Evolutionary conservation across 805 yeast genomes (phyloP), one percentile per base, ranked within the genome.

Genomic region (Priceomyces carsonii): DNA sequence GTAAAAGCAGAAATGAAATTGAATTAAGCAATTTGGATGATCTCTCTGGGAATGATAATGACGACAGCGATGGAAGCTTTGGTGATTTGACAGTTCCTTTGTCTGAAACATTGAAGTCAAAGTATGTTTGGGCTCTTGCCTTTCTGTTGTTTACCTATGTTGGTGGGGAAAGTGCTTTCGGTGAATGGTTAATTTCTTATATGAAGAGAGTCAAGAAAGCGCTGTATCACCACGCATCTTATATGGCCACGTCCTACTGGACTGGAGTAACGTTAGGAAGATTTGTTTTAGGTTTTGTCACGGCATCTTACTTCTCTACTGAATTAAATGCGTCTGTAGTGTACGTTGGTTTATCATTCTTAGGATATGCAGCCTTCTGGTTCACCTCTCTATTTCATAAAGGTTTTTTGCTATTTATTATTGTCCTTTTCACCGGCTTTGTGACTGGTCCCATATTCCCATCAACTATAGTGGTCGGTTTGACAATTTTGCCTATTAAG

Each of bases 381-480:
- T 20, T 56, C 2, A 22, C 51, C 10, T 40, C 55, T 18, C 36
- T 49, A 25, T 6, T 62, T 1, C 57, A 67, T 1, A 47, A 68
- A 5, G 19, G 63, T 0, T 49, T 63, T 18, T 7, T 69, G 1
- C 61, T 71, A 25, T 63, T 61, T 21, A 36, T 61, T 0, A 47
- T 61, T 2, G 69, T 71, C 3, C 63, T 67, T 25, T 4, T 65
- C 8, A 55, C 71, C n/a, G 82, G 80, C 1, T 59, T 66, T 31
- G 61, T 67, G 32, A 74, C 74, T 7, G 82, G 81, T 6, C 81
- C 81, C 7, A 57, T 74, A 7, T 75, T 67, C 57, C 89, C 95
- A 1, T 80, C 90, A 5, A 76, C 85, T 0, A 78, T 84, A 33
- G 75, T 83, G 9, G 73, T 82, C 7, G 71, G 87, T 1, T 57